phyloP scores from a whole-genome alignment of 2,329 filamentous ascomycete species.

The Colletotrichum kahawae region DNA sequence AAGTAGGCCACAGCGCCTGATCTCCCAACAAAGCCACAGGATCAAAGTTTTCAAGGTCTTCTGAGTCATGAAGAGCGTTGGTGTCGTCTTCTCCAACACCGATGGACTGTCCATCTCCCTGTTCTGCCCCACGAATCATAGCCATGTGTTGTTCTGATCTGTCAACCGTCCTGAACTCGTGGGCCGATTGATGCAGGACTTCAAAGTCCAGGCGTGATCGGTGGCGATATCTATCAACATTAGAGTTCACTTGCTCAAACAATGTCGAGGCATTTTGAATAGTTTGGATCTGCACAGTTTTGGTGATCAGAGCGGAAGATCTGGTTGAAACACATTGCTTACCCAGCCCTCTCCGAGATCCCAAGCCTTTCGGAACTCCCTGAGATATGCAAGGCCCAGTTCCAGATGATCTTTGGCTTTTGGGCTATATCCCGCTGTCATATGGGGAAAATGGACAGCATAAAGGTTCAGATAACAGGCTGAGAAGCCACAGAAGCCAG shows the following conservation, averaged over 20 bases:
- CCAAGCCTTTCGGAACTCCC: background rate
- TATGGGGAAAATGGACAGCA: background rate
- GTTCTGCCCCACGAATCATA: background rate
- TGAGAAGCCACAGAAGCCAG: background rate
- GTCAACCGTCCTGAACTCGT: background rate
- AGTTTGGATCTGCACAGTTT: background rate
- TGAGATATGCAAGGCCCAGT: background rate
- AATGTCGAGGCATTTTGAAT: background rate
- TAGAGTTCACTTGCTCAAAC: background rate
- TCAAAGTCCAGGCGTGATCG: background rate
- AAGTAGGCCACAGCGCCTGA: background rate
- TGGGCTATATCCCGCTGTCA: background rate
- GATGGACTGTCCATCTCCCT: background rate
- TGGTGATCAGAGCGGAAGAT: background rate
- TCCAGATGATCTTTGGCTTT: background rate
- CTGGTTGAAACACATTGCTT: background rate
- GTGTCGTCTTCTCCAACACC: background rate
- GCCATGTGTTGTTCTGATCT: conserved; percentile 23
- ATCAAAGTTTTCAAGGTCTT: background rate
- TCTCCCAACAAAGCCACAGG: background rate
- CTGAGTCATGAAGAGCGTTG: background rate
- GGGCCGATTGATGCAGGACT: background rate
- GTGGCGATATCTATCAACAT: background rate
- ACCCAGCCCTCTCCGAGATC: background rate
- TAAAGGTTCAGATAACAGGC: background rate